Conservation (phyloP, 768 basidiomycete genomes). For the Mycena polygramma region DNA sequence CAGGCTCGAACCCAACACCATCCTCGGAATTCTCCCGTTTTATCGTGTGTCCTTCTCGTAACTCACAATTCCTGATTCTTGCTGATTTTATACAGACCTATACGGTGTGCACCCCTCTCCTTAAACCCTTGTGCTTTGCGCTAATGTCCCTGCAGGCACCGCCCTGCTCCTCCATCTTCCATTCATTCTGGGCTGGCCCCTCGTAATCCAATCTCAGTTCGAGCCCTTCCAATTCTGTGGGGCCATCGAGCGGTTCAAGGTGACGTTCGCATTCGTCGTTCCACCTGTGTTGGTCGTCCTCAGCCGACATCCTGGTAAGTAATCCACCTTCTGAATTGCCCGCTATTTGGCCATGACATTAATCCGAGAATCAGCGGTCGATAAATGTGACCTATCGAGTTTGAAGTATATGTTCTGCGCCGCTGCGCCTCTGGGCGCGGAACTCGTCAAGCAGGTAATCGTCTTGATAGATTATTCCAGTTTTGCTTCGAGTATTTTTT, state of each 20-base stretch:
- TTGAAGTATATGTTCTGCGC: slow-evolving; percentile 74
- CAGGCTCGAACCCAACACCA: slow-evolving; percentile 62
- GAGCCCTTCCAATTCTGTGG: slow-evolving; percentile 62
- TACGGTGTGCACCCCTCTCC: slow-evolving; percentile 32
- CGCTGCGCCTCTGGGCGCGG: slow-evolving; percentile 83
- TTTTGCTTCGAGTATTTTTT: neutral
- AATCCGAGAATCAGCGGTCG: slow-evolving; percentile 58
- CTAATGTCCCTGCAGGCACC: neutral
- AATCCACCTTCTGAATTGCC: no score
- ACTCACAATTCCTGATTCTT: no score
- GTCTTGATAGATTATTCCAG: neutral
- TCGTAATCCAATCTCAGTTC: slow-evolving; percentile 52
- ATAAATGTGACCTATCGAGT: slow-evolving; percentile 74
- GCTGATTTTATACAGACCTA: slow-evolving; percentile 38
- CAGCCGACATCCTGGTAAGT: slow-evolving; percentile 32
- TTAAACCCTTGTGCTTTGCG: neutral
- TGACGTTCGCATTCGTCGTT: slow-evolving; percentile 58
- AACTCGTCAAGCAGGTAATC: slow-evolving; percentile 65
- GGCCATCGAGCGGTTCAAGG: slow-evolving; percentile 61
- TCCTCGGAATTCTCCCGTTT: slow-evolving; percentile 64
- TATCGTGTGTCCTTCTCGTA: no score
- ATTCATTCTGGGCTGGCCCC: neutral
- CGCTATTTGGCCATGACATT: no score
- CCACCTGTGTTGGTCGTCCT: slow-evolving; percentile 72
- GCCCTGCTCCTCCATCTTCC: neutral